Conservation (phyloP, 1,139 yeast genomes). For the Candida sanyaensis region DNA sequence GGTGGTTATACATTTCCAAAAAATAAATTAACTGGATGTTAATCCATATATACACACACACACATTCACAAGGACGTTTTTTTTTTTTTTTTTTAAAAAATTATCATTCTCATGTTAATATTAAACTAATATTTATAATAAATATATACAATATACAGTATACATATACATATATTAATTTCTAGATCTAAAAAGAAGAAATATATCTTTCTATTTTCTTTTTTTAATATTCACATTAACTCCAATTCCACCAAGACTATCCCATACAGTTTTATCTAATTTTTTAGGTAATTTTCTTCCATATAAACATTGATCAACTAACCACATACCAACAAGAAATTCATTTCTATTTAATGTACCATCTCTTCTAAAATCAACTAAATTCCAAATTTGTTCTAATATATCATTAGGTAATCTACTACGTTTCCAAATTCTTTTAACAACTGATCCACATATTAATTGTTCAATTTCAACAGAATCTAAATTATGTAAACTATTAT, state of each 20-base stretch:
- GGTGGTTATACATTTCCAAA: constrained; percentile 73
- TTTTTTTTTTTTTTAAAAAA: no score
- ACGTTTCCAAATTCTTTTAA: constrained; percentile 76
- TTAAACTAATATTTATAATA: neutral
- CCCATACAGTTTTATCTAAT: constrained; percentile 63
- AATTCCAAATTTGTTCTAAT: constrained; percentile 69
- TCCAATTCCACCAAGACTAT: constrained; percentile 57
- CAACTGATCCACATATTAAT: constrained; percentile 67
- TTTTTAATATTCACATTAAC: constrained; percentile 40
- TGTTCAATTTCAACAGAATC: constrained; percentile 34
- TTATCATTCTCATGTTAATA: neutral
- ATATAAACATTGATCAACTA: constrained; percentile 92
- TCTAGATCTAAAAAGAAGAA: no score
- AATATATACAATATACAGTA: no score
- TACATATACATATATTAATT: no score
- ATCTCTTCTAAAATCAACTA: constrained; percentile 75
- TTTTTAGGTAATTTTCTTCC: constrained; percentile 83
- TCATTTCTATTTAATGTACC: constrained; percentile 80
- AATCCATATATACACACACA: neutral
- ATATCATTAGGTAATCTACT: constrained; percentile 69
- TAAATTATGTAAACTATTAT: constrained; percentile 35
- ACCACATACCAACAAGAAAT: constrained; percentile 93
- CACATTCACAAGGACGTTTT: no score
- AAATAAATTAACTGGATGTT: constrained; percentile 20
- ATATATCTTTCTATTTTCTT: constrained; percentile 14